Base-by-base conservation (phyloP, 2,329 filamentous ascomycete species). In the Colletotrichum limetticola region DNA sequence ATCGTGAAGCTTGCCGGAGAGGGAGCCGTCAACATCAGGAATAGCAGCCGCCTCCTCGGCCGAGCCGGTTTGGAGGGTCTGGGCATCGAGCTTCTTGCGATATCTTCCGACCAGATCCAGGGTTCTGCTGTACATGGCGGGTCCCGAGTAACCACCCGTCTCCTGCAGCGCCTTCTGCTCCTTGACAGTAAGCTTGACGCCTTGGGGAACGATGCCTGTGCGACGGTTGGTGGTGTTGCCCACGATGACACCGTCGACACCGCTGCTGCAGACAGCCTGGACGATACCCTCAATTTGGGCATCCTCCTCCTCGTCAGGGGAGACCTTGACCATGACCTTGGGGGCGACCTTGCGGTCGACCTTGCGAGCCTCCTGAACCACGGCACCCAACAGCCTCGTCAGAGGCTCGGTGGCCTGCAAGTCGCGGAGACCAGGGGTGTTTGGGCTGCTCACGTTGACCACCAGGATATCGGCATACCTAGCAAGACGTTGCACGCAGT, bases 251-350 rank as follows among this genome's bases (percentile, higher is more conserved):
- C 97, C 97, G 78, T 98, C 95, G 2, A 98, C 95, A 7, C 95
- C 95, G 73, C 94, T 95, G 76, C 87, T 87, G 86, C 91, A 93
- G 14, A 98, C 92, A 0, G 95, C 95, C 77, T 95, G 90, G 74
- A 95, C 96, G 68, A 99, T 97, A 9, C 95, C 97, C 55, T 92
- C 89, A 74, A 99, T 90, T 81, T 99, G 95, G 68, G 91, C 86
- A 65, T 95, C 91, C 24, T 93, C 91, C 80, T 98, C 95, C 84
- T 98, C 97, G 78, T 99, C 97, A 0, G 97, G 97, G 72, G 94
- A 97, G 24, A 99, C 96, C 86, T 99, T 99, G 78, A 99, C 97
- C 94, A 99, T 98, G 71, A 99, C 94, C 70, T 87, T 91, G 0
- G 94, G 94, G 79, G 92, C 94, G 1, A 88, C 90, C 80, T 90